Evolutionary conservation across 805 yeast species (phyloP), one percentile per base, ranked within the genome.

Genomic region (Starmera amethionina): DNA sequence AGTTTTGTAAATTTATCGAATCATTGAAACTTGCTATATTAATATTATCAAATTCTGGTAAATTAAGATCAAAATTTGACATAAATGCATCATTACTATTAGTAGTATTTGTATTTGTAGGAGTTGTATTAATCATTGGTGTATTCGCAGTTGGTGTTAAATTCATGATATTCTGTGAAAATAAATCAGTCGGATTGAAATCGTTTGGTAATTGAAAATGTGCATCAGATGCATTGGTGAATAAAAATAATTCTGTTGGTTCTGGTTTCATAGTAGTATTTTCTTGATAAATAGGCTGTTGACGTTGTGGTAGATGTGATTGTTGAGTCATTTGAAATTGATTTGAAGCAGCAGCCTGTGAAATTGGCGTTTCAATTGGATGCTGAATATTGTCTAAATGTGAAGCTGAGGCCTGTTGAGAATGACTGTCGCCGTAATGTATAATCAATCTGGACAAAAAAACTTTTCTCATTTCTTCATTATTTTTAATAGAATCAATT

Each of bases 401-500:
- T 29, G 30, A 8, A 13, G 27, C 6, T 22, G 27, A 22, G 18
- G 18, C 4, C 27, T 22, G 27, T 22, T 22, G 27, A 22, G 32
- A 33, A 18, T 18, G 10, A 5, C 15, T 33, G 27, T 33, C 25
- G n/a, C n/a, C 12, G 16, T 13, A 9, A 12, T 12, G 48, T 37
- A 45, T 50, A 2, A 40, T 43, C 31, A 54, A 41, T 13, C 47
- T 36, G 5, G 36, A 14, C 3, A 52, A 47, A 10, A 55, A 32
- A 19, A 46, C 42, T 32, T 43, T 54, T 35, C 58, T 46, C 14
- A 56, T 56, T 18, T 47, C 45, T 29, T 57, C 45, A 38, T 65
- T 66, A 25, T 62, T 63, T 22, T 54, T 58, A 19, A 70, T 49
- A 34, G 66, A 64, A 30, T 72, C 64, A 16, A 82, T 67, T 42